Conservation (phyloP, 2,329 filamentous ascomycete genomes). For the Aspergillus sp. region DNA sequence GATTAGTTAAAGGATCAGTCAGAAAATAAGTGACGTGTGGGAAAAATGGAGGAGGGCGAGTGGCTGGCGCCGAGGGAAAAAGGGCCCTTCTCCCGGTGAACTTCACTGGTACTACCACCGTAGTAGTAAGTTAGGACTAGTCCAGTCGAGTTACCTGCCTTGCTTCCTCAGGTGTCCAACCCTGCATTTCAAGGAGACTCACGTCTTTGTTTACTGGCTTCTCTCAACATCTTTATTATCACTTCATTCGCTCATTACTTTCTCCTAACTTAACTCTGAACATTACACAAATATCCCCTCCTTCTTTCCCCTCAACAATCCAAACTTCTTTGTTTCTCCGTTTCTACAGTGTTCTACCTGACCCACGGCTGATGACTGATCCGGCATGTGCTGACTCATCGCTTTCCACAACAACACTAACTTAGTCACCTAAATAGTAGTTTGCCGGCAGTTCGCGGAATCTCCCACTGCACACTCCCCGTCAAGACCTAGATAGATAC, state of each 20-base stretch:
- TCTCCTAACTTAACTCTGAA: background rate
- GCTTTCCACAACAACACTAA: background rate
- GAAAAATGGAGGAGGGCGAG: background rate
- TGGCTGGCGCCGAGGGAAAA: background rate
- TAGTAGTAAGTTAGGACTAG: no score
- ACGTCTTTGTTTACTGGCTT: no score
- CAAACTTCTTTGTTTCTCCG: background rate
- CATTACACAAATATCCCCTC: background rate
- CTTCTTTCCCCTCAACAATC: background rate
- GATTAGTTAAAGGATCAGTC: conserved; percentile 25
- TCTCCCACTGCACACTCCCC: no score
- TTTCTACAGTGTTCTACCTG: background rate
- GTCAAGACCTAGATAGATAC: no score
- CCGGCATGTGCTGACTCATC: conserved; percentile 11
- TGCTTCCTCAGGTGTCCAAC: no score
- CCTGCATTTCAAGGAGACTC: no score
- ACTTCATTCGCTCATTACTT: background rate
- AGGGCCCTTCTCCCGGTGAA: no score
- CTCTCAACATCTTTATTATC: no score
- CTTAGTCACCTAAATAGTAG: no score
- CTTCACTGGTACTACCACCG: no score
- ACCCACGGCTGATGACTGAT: conserved; percentile 7
- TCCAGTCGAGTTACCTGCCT: no score
- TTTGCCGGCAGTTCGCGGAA: background rate
- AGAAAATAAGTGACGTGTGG: conserved; percentile 15